phyloP scores from a whole-genome alignment of 805 yeast species.

The Yamadazyma ubonensis region DNA sequence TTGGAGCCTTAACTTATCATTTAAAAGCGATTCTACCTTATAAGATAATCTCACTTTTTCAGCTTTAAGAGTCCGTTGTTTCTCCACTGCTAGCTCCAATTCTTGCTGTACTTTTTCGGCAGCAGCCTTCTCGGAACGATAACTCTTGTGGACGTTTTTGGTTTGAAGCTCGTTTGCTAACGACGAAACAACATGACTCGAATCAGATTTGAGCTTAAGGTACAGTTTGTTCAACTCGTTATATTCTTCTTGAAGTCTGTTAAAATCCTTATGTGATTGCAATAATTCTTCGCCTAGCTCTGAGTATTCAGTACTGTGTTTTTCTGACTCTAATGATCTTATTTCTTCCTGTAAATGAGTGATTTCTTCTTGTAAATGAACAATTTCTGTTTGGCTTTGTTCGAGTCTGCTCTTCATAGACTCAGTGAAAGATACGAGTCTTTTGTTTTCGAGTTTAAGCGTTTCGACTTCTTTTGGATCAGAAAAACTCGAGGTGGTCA shows the following conservation, averaged over 20 bases:
- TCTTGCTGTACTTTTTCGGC: conserved; percentile 36
- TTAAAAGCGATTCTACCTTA: conserved; percentile 35
- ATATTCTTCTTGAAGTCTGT: conserved; percentile 19
- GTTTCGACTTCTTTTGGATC: conserved; percentile 11
- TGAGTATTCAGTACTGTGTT: conserved; percentile 5
- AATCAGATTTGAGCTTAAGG: conserved; percentile 22
- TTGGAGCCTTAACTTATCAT: conserved; percentile 37
- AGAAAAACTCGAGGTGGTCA: neutral
- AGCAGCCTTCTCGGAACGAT: conserved; percentile 13
- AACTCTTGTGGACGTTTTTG: conserved; percentile 18
- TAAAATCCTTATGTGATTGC: conserved; percentile 20
- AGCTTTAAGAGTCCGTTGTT: conserved; percentile 42
- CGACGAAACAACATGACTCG: conserved; percentile 21
- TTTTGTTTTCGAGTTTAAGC: conserved; percentile 19
- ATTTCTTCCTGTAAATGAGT: conserved; percentile 23
- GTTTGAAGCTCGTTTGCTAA: conserved; percentile 24
- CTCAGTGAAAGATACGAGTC: conserved; percentile 18
- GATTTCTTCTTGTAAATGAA: conserved; percentile 31
- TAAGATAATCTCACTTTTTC: conserved; percentile 45
- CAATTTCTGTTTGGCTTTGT: conserved; percentile 31
- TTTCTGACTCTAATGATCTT: neutral
- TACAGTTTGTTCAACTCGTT: conserved; percentile 15
- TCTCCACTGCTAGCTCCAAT: conserved; percentile 40
- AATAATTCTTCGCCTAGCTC: conserved; percentile 18
- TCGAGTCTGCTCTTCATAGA: conserved; percentile 26